Percentiles rank a stretch among this genome's conserved stretches.
phyloP scores from a whole-genome alignment of 805 yeast genomes.

The Saccharomycopsis malanga region DNA sequence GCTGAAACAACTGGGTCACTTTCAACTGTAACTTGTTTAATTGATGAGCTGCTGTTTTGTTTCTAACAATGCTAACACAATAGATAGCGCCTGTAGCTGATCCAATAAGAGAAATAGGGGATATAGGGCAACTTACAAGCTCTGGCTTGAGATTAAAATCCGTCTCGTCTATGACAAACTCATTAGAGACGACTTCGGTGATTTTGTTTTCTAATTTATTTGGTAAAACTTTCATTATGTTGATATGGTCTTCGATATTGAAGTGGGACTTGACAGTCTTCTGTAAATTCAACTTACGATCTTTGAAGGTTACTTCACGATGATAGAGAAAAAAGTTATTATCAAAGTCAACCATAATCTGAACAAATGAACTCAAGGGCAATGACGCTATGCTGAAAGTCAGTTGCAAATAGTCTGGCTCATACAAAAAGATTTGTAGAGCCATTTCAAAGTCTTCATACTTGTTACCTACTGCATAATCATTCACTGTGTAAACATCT shows the following conservation, averaged over 20 bases:
- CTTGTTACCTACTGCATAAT: constrained; percentile 20
- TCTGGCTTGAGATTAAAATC: background rate
- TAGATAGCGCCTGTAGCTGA: constrained; percentile 26
- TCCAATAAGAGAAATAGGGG: constrained; percentile 25
- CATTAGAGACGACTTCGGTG: background rate
- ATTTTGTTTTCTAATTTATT: background rate
- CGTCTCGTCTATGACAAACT: too few species aligned
- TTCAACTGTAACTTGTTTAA: background rate
- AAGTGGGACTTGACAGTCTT: constrained; percentile 8
- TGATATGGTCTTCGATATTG: constrained; percentile 25
- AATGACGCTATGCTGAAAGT: background rate
- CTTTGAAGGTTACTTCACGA: background rate
- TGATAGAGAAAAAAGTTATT: background rate
- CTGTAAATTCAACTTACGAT: background rate
- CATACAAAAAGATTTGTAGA: constrained; percentile 26
- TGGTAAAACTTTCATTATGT: constrained; percentile 21
- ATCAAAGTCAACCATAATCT: background rate
- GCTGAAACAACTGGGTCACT: background rate
- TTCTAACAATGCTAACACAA: constrained; percentile 19
- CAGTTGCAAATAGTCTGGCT: background rate
- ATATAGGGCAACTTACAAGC: too few species aligned
- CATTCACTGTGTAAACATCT: constrained; percentile 20
- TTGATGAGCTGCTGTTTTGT: background rate
- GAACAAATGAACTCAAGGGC: background rate
- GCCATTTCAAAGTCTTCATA: constrained; percentile 32